phyloP scores from a whole-genome alignment of 225 moss, liverwort and hornwort genomes.

The Bryum argenteum region DNA sequence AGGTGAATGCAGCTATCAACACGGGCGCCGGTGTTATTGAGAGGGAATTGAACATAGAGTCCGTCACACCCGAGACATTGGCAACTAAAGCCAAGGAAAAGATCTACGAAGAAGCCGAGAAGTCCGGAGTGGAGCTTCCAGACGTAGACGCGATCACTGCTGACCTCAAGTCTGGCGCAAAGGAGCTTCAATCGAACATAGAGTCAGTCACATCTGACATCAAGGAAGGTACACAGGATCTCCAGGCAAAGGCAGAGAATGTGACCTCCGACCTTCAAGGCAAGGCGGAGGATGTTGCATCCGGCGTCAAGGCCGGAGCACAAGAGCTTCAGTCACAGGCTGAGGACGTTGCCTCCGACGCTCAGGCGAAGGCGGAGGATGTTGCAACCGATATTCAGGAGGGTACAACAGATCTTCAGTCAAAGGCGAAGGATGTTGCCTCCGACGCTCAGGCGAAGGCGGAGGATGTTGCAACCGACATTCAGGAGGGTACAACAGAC shows the following conservation, averaged over 20 bases:
- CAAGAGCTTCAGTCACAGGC: background rate
- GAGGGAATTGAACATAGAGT: conserved; percentile 36
- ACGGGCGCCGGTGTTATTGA: conserved; percentile 63
- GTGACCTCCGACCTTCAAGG: conserved; percentile 21
- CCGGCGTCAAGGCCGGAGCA: conserved; percentile 18
- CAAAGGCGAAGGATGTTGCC: conserved; percentile 5
- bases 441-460: conserved; percentile 21
- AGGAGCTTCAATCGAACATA: conserved; percentile 34
- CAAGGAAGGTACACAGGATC: conserved; percentile 29
- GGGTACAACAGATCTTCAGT: background rate
- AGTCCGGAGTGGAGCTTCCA: conserved; percentile 36
- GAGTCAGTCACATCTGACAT: conserved; percentile 26
- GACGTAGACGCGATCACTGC: conserved; percentile 27
- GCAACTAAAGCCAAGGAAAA: conserved; percentile 38
- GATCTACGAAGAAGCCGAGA: conserved; percentile 31
- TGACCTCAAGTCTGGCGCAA: conserved; percentile 29
- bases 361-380: conserved; percentile 14
- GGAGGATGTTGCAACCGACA: conserved; percentile 13
- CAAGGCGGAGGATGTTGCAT: conserved; percentile 20
- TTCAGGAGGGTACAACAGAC: background rate
- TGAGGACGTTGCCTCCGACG: conserved; percentile 5
- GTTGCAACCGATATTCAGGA: conserved; percentile 9
- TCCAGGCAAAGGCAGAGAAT: conserved; percentile 23
- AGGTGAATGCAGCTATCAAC: conserved; percentile 53
- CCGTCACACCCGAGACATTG: conserved; percentile 35